These are phyloP conservation scores for Nigrograna mackinnonii DNA, from an alignment of 2,329 filamentous ascomycete genomes.

Conservation along the genomic window DNA sequence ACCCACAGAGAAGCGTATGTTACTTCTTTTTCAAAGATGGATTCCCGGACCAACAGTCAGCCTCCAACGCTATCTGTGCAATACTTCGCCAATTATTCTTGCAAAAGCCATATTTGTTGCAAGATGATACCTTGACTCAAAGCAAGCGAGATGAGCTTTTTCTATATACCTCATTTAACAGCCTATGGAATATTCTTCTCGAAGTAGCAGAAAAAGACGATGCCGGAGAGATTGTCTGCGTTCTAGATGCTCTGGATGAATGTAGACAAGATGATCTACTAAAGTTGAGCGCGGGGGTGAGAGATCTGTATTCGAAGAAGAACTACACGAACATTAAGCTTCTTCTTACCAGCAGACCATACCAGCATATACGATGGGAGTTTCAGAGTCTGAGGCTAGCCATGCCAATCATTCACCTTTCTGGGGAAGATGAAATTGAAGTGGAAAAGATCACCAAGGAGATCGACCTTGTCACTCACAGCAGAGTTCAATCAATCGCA, in stretches of 20 bases:
- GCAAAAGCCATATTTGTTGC: not conserved
- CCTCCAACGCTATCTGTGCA: not conserved
- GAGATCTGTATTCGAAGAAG: not conserved
- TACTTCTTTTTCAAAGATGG: conserved; percentile 1
- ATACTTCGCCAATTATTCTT: not conserved
- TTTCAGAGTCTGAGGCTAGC: not conserved
- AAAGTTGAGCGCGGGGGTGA: not conserved
- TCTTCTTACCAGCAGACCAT: not conserved
- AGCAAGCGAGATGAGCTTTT: not conserved
- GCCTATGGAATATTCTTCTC: not conserved
- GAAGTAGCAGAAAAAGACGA: not conserved
- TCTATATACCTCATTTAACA: not conserved
- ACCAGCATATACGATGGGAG: not conserved
- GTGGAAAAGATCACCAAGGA: not conserved
- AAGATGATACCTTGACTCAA: not conserved
- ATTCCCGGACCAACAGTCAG: not conserved
- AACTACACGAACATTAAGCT: not conserved
- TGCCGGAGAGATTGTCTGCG: not conserved
- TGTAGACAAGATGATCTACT: not conserved
- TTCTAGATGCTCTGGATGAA: conserved; percentile 1
- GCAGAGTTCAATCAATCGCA: not conserved
- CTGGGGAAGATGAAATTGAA: not conserved
- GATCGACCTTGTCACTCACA: not conserved
- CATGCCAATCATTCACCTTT: not conserved
- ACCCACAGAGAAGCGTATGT: not conserved